A percentile compares a stretch with the other conserved stretches of the same genome.
Evolutionary conservation across 306 rosid species (phyloP).

Genomic region (Senna siamea): DNA sequence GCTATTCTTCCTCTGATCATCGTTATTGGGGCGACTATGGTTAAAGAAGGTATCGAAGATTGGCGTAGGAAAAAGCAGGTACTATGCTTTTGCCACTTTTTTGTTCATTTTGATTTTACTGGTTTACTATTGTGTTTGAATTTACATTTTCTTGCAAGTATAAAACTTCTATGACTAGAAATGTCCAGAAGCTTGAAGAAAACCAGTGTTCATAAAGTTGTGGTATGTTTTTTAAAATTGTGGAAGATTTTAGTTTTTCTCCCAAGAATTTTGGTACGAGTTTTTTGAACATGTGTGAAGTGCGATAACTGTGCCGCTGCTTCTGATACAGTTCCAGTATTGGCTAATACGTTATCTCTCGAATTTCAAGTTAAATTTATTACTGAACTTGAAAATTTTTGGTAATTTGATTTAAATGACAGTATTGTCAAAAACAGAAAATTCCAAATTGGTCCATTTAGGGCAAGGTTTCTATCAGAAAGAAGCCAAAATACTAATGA

Average conservation of each 20-base stretch:
- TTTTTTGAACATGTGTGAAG: too few relatives aligned
- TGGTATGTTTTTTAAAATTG: not conserved
- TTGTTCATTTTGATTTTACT: conserved; percentile 23
- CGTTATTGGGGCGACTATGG: conserved; percentile 71
- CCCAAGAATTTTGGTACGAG: not conserved
- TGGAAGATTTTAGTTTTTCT: conserved; percentile 5
- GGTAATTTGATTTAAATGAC: not conserved
- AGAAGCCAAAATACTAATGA: not conserved
- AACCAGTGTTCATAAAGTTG: not conserved
- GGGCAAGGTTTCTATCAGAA: not conserved
- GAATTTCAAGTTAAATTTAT: not conserved
- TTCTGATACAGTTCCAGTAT: not conserved
- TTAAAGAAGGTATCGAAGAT: conserved; percentile 88
- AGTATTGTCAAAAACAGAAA: not conserved
- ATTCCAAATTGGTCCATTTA: not conserved
- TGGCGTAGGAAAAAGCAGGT: conserved; percentile 90
- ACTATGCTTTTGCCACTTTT: conserved; percentile 13
- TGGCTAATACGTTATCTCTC: not conserved
- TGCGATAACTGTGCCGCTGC: not conserved
- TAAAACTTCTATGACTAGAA: not conserved
- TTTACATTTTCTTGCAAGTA: conserved; percentile 2
- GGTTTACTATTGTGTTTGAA: conserved; percentile 15
- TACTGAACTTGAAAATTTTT: conserved; percentile 3
- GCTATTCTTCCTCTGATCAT: conserved; percentile 76
- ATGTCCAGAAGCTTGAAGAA: not conserved